phyloP scores from a whole-genome alignment of 768 basidiomycete genomes.

The Psilocybe cyanescens region DNA sequence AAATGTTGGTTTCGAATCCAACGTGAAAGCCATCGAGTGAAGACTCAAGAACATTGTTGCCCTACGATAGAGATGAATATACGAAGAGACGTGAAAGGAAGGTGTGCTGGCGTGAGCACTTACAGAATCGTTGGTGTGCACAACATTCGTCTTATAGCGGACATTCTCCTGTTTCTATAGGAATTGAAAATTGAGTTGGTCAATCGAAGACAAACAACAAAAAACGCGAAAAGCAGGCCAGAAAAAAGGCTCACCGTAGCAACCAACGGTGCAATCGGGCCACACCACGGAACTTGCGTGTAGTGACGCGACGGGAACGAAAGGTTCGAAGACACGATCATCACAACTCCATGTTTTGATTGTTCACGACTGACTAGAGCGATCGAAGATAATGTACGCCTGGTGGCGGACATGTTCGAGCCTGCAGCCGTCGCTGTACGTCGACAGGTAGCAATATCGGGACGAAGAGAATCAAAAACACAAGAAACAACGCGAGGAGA shows the following conservation, averaged over 20 bases:
- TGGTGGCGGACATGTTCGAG: slow-evolving; percentile 11
- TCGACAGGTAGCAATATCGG: slow-evolving; percentile 1
- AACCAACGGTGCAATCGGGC: slow-evolving; percentile 1
- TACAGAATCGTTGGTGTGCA: not conserved
- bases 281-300: slow-evolving; percentile 10
- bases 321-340: slow-evolving; percentile 8
- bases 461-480: slow-evolving; percentile 5
- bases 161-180: not conserved
- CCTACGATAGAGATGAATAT: not conserved
- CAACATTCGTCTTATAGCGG: not conserved
- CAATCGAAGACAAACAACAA: not conserved
- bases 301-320: slow-evolving; percentile 8
- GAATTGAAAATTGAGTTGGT: not conserved
- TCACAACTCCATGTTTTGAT: not conserved
- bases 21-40: slow-evolving; percentile 3
- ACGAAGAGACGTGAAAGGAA: not conserved
- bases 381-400: slow-evolving; percentile 4
- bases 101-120: not conserved
- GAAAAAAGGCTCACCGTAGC: slow-evolving; percentile 1
- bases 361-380: slow-evolving; percentile 1
- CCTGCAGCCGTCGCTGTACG: not conserved
- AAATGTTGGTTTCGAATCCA: not conserved
- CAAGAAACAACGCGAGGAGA: slow-evolving; percentile 1
- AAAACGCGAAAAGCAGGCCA: not conserved
- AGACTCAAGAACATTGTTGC: not conserved